Conservation (phyloP, 768 basidiomycete genomes). For the Jaapia argillacea region DNA sequence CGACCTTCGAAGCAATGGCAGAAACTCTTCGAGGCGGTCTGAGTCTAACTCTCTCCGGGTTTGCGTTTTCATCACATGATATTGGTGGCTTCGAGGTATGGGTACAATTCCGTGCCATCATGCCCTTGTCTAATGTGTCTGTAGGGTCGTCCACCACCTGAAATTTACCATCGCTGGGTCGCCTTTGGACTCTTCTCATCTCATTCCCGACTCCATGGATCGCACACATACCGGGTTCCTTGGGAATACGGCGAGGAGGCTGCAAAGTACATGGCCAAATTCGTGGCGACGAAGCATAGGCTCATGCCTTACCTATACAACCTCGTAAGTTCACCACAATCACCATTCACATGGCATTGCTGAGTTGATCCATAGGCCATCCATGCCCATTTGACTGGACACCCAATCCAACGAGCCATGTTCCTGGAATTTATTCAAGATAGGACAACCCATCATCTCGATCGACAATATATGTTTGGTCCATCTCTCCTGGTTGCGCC, state of each 20-base stretch:
- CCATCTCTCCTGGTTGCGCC: slow-evolving; percentile 53
- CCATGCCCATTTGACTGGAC: slow-evolving; percentile 37
- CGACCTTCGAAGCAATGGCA: slow-evolving; percentile 71
- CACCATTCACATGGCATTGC: background rate
- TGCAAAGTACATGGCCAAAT: slow-evolving; percentile 48
- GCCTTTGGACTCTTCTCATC: slow-evolving; percentile 71
- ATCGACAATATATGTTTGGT: slow-evolving; percentile 51
- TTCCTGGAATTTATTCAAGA: slow-evolving; percentile 55
- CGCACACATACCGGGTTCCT: slow-evolving; percentile 65
- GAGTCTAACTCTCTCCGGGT: slow-evolving; percentile 59
- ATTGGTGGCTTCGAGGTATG: slow-evolving; percentile 68
- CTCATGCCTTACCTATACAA: slow-evolving; percentile 68
- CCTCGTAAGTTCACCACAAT: slow-evolving; percentile 18
- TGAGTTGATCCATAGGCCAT: slow-evolving; percentile 30
- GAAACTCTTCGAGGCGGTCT: slow-evolving; percentile 60
- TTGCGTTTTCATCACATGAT: slow-evolving; percentile 65
- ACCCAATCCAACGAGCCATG: slow-evolving; percentile 55
- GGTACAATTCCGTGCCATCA: background rate
- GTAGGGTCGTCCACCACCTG: slow-evolving; percentile 55
- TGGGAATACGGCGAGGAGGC: slow-evolving; percentile 72
- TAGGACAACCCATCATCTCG: slow-evolving; percentile 47
- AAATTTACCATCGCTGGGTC: slow-evolving; percentile 69
- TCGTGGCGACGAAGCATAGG: slow-evolving; percentile 55
- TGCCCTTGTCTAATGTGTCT: background rate
- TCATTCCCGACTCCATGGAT: slow-evolving; percentile 67